Base-by-base conservation (phyloP, 169 alveolate genomes). In the Neospora caninum region DNA sequence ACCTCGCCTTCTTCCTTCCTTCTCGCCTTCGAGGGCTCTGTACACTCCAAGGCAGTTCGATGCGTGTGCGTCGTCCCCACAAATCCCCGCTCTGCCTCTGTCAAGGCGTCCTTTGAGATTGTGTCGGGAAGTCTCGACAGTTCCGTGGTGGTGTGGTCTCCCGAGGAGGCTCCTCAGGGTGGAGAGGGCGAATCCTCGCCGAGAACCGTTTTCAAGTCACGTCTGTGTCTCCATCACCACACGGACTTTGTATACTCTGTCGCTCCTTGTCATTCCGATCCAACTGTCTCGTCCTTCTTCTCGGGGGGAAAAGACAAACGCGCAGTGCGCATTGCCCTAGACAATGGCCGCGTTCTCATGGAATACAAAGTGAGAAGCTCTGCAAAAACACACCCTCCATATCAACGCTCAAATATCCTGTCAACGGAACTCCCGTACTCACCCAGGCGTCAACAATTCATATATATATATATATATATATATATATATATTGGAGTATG, bases 281-380 rank as follows among this genome's bases (percentile, higher is more conserved):
- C 58, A 29, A n/a, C 1, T 1, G n/a, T 36, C 84, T 43, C 45
- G 9, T 82, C 89, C 89, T 82, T 82, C 89, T 82, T 82, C 64
- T 82, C 89, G 36, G 89, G 89, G 29, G 39, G 89, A 13, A 82
- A 82, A 27, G 89, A 82, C 41, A 39, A 82, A 42, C 89, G 89
- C 41, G 89, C 89, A 13, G 36, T 82, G 34, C 89, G 64, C 9
- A 36, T 82, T 6, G n/a, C 89, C 25, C 39, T 42, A 20, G 69
- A 29, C 41, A 67, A 82, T 36, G 89, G 89, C 53, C 89, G 67
- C 41, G 89, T 82, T 38, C 89, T 82, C 64, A 27, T 16, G 38
- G 67, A 43, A 29, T 82, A 39, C 64, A 16, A 0, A 0, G 89
- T 82, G 27, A 25, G 89, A 80, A 34, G 18, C 34, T 29, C 34